Base-by-base conservation (phyloP, 2,329 filamentous ascomycete species). In the Fusarium metavorans region DNA sequence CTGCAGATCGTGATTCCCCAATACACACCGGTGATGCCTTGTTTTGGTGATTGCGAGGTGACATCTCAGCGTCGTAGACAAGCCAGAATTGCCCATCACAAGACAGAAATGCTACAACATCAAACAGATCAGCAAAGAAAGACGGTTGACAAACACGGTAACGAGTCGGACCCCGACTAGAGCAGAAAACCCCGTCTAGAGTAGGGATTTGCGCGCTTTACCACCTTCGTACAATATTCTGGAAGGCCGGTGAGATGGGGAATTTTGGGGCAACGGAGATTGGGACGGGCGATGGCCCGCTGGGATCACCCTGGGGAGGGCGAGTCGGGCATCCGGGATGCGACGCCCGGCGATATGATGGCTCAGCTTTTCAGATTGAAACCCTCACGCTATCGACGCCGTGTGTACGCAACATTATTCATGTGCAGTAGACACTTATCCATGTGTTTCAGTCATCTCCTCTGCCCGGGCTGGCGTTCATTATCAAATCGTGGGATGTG, bases 211-310 rank as follows among this genome's bases (percentile, higher is more conserved):
- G 41, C 48, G 23, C 43, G 50, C 67, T 34, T 71, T 70, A 43
- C 72, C 60, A 45, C 43, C 45, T 69, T 59, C 41, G 58, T 70
- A 39, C 32, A 54, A 52, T 67, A 59, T 77, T 78, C 75, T 78
- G 62, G 72, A 78, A 78, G 67, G 41, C 58, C 61, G 67, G 64
- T 67, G 54, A 67, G 67, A 75, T 75, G 63, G 67, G 64, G 34
- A 54, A 32, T 43, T 58, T 71, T 76, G 64, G 60, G 48, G 27
- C 35, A 35, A 67, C 65, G 64, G 71, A 78, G 74, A 78, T 76
- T 77, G 73, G 65, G 72, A 72, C 70, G 59, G 67, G 67, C 72
- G 63, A 78, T 70, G 73, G 30, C 34, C 50, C 58, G 54, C 76
- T 11, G 56, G 76, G 73, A 67, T 76, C 13, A 76, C 70, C 69